Evolutionary conservation across 2,329 filamentous ascomycete genomes (phyloP).

Genomic region (Ascochyta pisi): DNA sequence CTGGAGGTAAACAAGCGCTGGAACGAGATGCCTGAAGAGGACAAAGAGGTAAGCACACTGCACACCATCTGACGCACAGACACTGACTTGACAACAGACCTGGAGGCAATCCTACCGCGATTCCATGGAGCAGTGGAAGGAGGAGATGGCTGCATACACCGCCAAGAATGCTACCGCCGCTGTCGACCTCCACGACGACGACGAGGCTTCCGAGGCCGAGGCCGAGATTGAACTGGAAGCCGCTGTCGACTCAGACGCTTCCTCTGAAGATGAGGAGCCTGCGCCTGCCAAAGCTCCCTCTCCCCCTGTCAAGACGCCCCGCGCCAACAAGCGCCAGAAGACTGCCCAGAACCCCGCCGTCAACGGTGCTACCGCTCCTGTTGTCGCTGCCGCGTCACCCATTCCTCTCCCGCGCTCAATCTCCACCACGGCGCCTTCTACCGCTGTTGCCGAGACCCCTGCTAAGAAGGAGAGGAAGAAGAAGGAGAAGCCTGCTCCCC

Average conservation of each 20-base stretch:
- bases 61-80: neutral
- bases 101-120: conserved; percentile 60
- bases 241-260: conserved; percentile 52
- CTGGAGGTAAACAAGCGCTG: conserved; percentile 87
- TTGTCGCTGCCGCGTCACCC: conserved; percentile 26
- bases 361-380: conserved; percentile 34
- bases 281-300: conserved; percentile 46
- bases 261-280: conserved; percentile 41
- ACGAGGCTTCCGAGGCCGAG: conserved; percentile 46
- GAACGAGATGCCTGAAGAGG: conserved; percentile 74
- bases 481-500: conserved; percentile 37
- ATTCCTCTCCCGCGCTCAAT: conserved; percentile 34
- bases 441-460: conserved; percentile 24
- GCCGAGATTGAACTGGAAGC: conserved; percentile 43
- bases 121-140: conserved; percentile 62
- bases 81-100: conserved; percentile 26
- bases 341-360: conserved; percentile 30
- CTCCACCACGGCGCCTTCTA: conserved; percentile 21
- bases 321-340: conserved; percentile 50
- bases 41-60: conserved; percentile 67
- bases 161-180: conserved; percentile 51
- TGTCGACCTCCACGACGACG: conserved; percentile 53
- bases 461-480: conserved; percentile 47
- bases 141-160: conserved; percentile 64
- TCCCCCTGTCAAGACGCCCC: conserved; percentile 44